Evolutionary conservation across 2,329 filamentous ascomycete genomes (phyloP).

Genomic region (Claviceps sp.): DNA sequence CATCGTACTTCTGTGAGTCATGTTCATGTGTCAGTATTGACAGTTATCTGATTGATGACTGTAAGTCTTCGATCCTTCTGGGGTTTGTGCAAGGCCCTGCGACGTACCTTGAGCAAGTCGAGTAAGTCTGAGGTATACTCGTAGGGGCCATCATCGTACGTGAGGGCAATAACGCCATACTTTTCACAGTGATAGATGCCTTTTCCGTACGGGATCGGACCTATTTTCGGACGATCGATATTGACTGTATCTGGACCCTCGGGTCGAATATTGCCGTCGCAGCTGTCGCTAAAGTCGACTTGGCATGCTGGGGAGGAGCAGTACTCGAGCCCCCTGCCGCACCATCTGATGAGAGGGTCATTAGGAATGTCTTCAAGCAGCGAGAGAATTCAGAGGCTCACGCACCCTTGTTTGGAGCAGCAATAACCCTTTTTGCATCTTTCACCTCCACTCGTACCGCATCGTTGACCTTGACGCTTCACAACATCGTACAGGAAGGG

Average conservation of each 20-base stretch:
- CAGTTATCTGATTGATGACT: neutral
- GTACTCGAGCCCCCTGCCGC: conserved; percentile 39
- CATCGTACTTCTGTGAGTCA: conserved; percentile 18
- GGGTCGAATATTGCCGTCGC: conserved; percentile 43
- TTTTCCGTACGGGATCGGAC: conserved; percentile 41
- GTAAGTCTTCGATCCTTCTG: neutral
- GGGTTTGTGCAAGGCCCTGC: neutral
- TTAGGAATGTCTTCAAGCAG: neutral
- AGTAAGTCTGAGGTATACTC: conserved; percentile 28
- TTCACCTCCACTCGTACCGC: neutral
- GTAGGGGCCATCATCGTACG: conserved; percentile 33
- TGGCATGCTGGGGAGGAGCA: conserved; percentile 50
- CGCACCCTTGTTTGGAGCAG: conserved; percentile 30
- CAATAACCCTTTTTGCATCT: conserved; percentile 23
- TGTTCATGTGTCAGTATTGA: neutral
- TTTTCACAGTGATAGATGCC: conserved; percentile 28
- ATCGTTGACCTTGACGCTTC: neutral
- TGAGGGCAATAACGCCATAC: conserved; percentile 27
- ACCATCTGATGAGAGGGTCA: conserved; percentile 30
- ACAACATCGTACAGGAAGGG: neutral
- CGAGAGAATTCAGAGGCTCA: neutral
- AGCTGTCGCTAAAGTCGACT: conserved; percentile 45
- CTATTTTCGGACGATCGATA: conserved; percentile 38
- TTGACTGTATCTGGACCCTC: conserved; percentile 39
- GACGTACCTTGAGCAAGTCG: conserved; percentile 16